These are phyloP conservation scores for Talaromyces sp. DNA, from an alignment of 2,329 filamentous ascomycete species.

Conservation along the genomic window DNA sequence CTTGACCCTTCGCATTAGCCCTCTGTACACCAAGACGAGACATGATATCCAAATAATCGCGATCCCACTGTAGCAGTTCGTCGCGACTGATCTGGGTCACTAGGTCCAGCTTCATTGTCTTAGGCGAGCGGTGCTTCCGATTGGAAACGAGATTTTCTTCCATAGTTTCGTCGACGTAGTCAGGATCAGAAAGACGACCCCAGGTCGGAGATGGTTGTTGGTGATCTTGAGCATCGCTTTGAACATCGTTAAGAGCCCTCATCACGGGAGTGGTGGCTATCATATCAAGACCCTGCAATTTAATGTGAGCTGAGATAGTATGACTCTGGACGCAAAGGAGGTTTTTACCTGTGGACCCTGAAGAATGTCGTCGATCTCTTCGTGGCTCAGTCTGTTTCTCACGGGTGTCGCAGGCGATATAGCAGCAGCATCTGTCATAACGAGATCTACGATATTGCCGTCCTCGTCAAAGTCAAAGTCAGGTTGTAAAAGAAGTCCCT, in stretches of 20 bases:
- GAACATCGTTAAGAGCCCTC: neutral
- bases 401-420: conserved; percentile 34
- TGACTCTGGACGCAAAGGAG: neutral
- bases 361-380: neutral
- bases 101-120: conserved; percentile 48
- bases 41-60: conserved; percentile 62
- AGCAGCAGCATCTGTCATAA: conserved; percentile 15
- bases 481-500: conserved; percentile 50
- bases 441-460: conserved; percentile 55
- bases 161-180: conserved; percentile 19
- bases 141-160: neutral
- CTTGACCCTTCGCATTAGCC: conserved; percentile 37
- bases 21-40: conserved; percentile 46
- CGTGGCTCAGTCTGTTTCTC: conserved; percentile 40
- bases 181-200: conserved; percentile 22
- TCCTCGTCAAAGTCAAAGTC: conserved; percentile 62
- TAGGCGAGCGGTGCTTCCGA: conserved; percentile 32
- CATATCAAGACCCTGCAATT: neutral
- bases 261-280: neutral
- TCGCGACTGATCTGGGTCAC: conserved; percentile 54
- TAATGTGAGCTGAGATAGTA: neutral
- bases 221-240: conserved; percentile 21
- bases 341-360: conserved; percentile 31
- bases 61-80: conserved; percentile 57
- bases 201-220: conserved; percentile 27